These are phyloP conservation scores for Rutstroemia sydowiana DNA, from an alignment of 2,329 filamentous ascomycete genomes.

Conservation along the genomic window DNA sequence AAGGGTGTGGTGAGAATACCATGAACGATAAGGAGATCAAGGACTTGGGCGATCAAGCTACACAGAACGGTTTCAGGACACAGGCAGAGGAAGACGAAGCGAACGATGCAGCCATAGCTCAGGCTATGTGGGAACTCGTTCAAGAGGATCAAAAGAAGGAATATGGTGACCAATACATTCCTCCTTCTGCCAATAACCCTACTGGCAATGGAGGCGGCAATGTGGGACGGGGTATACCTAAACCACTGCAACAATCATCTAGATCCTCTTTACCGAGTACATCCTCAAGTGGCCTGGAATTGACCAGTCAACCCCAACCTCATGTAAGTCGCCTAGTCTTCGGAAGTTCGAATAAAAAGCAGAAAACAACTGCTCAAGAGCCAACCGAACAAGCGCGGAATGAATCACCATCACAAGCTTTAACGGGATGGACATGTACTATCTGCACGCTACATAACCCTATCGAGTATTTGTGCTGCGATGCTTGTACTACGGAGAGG, in stretches of 20 bases:
- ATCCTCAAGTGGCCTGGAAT: neutral
- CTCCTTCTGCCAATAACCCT: slow-evolving; percentile 26
- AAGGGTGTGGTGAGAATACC: slow-evolving; percentile 65
- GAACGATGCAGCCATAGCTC: slow-evolving; percentile 78
- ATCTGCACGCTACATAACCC: slow-evolving; percentile 53
- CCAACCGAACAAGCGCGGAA: slow-evolving; percentile 5
- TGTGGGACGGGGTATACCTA: neutral
- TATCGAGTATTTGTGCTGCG: slow-evolving; percentile 43
- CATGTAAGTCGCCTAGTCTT: slow-evolving; percentile 25
- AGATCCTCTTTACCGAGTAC: neutral
- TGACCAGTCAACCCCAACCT: slow-evolving; percentile 6
- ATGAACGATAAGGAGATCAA: slow-evolving; percentile 59
- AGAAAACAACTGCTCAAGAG: slow-evolving; percentile 11
- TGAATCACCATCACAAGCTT: slow-evolving; percentile 1
- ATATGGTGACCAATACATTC: slow-evolving; percentile 25
- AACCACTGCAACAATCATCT: no score
- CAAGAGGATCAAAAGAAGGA: slow-evolving; percentile 56
- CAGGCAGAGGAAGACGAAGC: slow-evolving; percentile 83
- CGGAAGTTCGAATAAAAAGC: slow-evolving; percentile 18
- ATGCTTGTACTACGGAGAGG: slow-evolving; percentile 46
- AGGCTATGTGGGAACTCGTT: slow-evolving; percentile 78
- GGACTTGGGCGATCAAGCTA: slow-evolving; percentile 55
- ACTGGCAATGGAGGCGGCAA: slow-evolving; percentile 28
- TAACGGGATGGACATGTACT: slow-evolving; percentile 48
- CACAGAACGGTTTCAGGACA: slow-evolving; percentile 69